A percentile compares a stretch with the other conserved stretches of the same genome.
These are phyloP conservation scores for Leucocoprinus birnbaumii DNA, from an alignment of 768 basidiomycete species.

Conservation along the genomic window DNA sequence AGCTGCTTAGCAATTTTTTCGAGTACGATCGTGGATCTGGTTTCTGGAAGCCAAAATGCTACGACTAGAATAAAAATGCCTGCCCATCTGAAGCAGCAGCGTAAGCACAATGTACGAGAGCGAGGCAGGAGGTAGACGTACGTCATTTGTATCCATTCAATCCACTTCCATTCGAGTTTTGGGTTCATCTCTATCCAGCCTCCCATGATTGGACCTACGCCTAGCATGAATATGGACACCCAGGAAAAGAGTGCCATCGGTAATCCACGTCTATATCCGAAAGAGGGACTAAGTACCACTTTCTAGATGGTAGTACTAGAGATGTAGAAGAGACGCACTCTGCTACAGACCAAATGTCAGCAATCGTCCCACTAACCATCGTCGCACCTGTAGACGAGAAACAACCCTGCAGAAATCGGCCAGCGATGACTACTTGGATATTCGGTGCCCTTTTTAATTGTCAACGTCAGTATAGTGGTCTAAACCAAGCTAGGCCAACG, in stretches of 20 bases:
- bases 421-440: constrained; percentile 63
- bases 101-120: too few species aligned
- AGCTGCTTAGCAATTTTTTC: constrained; percentile 57
- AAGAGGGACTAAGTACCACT: neutral
- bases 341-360: constrained; percentile 63
- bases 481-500: neutral
- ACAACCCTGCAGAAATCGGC: constrained; percentile 62
- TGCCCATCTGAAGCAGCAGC: constrained; percentile 1
- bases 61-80: constrained; percentile 47
- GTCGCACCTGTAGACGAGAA: constrained; percentile 70
- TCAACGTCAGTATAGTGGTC: too few species aligned
- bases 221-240: constrained; percentile 31
- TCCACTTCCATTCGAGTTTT: constrained; percentile 26
- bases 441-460: constrained; percentile 34
- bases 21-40: constrained; percentile 69
- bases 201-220: constrained; percentile 21
- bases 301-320: too few species aligned
- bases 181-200: constrained; percentile 28
- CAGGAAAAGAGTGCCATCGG: constrained; percentile 77
- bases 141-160: constrained; percentile 29
- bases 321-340: constrained; percentile 41
- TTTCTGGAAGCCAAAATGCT: constrained; percentile 65
- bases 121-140: constrained; percentile 15
- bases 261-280: constrained; percentile 57
- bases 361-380: constrained; percentile 73